Evolutionary conservation across 1,139 yeast genomes (phyloP), one percentile per base, ranked within the genome.

Genomic region (Zygoascus meyerae): DNA sequence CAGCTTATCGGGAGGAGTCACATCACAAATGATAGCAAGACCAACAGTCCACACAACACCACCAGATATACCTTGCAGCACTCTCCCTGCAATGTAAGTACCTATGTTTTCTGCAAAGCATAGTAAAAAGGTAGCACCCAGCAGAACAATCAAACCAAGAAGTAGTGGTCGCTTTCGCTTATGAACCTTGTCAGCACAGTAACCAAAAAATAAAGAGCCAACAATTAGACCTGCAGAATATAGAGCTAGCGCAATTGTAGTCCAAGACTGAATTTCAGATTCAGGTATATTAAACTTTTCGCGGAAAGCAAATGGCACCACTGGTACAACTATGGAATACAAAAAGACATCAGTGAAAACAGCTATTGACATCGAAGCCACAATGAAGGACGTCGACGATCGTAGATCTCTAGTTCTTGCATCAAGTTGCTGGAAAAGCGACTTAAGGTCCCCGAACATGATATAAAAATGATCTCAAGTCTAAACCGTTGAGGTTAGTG

Each of bases 1-100:
- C 28, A 63, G 47, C 16, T 55, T 52, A 16, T 53, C 56, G 1
- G 59, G 52, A 5, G 55, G 54, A 2, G 60, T 62, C 1, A 58
- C 53, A 47, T 67, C 71, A 8, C 64, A 59, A 12, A 67, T 46
- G 15, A 67, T 58, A 5, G 71, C 68, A 42, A 67, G 50, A 3
- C 71, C 70, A 10, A 64, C 68, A 0, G 64, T 59, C 71, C 71
- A 67, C 5, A 65, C 68, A 4, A 64, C 55, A n/a, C 65, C 65
- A n/a, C 63, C 67, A 28, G 68, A 58, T 2, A 63, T 33, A 2
- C 71, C 69, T 44, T 66, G 69, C 17, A 67, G 40, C 12, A 63
- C 48, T 28, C 71, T 57, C 29, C 68, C 70, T 37, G 61, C 55
- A 46, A 61, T 53, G 46, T 62, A 65, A 39, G 63, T 46, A 39